These are phyloP conservation scores for Apiospora aurea DNA, from an alignment of 2,329 filamentous ascomycete species.

Conservation along the genomic window DNA sequence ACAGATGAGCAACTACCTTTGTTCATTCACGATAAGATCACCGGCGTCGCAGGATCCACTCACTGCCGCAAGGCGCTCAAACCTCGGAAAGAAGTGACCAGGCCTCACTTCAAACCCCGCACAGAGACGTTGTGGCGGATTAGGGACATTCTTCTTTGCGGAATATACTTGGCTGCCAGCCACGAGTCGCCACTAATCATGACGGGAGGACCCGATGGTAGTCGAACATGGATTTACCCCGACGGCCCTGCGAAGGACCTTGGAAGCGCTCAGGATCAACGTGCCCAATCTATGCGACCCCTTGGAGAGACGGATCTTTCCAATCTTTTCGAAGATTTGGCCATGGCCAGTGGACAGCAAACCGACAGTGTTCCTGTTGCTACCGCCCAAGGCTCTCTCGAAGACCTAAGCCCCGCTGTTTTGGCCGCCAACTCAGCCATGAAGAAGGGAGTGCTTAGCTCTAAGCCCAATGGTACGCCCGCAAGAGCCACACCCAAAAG, in stretches of 20 bases:
- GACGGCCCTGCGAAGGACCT: slow-evolving; percentile 30
- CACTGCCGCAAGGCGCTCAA: slow-evolving; percentile 45
- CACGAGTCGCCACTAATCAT: slow-evolving; percentile 47
- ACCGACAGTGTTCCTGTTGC: not conserved
- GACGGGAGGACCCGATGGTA: slow-evolving; percentile 24
- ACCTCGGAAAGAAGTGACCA: slow-evolving; percentile 44
- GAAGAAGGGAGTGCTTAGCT: not conserved
- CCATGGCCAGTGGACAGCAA: slow-evolving; percentile 12
- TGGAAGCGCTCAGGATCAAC: slow-evolving; percentile 2
- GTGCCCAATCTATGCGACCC: not conserved
- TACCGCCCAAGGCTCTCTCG: not conserved
- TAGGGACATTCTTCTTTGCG: slow-evolving; percentile 57
- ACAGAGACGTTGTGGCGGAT: slow-evolving; percentile 54
- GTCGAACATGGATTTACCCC: slow-evolving; percentile 38
- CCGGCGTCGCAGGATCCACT: slow-evolving; percentile 28
- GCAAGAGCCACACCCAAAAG: not conserved
- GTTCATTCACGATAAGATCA: slow-evolving; percentile 35
- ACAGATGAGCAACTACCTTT: slow-evolving; percentile 37
- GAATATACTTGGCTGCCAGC: slow-evolving; percentile 54
- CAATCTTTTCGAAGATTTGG: not conserved
- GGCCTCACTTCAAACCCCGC: slow-evolving; percentile 41
- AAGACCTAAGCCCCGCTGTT: not conserved
- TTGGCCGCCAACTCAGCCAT: not conserved
- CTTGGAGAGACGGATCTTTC: slow-evolving; percentile 15
- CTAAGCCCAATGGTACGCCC: not conserved